These are phyloP conservation scores for Herpetospermum pedunculosum DNA, from an alignment of 306 rosid species.

Conservation along the genomic window DNA sequence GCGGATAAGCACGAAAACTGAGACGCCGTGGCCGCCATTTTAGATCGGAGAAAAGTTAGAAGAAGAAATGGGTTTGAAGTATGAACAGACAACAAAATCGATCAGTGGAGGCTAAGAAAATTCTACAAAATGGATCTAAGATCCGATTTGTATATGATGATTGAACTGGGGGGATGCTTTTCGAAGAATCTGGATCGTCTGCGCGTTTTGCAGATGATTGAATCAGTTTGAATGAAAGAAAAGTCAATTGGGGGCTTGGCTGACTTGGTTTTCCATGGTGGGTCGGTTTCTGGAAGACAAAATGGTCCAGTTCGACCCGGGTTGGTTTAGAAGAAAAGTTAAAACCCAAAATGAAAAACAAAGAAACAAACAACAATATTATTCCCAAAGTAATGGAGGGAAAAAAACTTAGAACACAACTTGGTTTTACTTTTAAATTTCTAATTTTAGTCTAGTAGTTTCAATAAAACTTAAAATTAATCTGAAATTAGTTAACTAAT, in stretches of 20 bases:
- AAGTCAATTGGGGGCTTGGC: neutral
- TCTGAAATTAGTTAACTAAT: too few species aligned
- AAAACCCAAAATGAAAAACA: too few species aligned
- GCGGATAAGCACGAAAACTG: conserved; percentile 48
- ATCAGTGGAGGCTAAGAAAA: neutral
- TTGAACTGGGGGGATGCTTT: neutral
- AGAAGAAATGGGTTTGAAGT: neutral
- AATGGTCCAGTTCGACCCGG: too few species aligned
- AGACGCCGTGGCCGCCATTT: conserved; percentile 29
- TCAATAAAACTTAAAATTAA: too few species aligned
- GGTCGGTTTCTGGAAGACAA: too few species aligned
- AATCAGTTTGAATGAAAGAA: neutral
- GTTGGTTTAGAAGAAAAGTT: too few species aligned
- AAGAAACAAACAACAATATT: too few species aligned
- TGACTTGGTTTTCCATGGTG: too few species aligned
- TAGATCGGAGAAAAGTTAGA: neutral
- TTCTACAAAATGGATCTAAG: neutral
- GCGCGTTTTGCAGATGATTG: neutral
- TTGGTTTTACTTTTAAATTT: too few species aligned
- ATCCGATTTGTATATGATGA: neutral
- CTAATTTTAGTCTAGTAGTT: too few species aligned
- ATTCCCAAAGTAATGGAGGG: too few species aligned
- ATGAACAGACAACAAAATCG: neutral
- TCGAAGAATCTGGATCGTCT: neutral
- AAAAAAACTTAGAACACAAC: too few species aligned